Percentiles rank a stretch among this genome's conserved stretches.
Conservation (phyloP, 139 green algal genomes). For the Closterium sp. region DNA sequence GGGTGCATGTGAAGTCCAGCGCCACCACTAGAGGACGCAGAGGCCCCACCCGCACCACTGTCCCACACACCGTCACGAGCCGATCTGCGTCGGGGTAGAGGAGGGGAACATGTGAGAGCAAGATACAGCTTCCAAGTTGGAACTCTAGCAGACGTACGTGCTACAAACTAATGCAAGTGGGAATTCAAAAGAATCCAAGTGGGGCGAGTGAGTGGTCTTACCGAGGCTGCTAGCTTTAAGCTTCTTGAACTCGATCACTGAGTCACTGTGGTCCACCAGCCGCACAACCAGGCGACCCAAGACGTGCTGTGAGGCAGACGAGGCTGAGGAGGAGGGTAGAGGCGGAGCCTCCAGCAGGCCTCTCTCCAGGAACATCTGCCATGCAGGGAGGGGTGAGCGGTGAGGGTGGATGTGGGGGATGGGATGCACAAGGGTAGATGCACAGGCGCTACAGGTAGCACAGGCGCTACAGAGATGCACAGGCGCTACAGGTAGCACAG, state of each 20-base stretch:
- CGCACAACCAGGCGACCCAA: not conserved
- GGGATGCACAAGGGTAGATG: no score
- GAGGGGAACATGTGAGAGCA: not conserved
- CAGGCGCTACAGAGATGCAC: no score
- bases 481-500: no score
- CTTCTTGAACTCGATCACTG: not conserved
- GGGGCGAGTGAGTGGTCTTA: not conserved
- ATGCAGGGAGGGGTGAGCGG: not conserved
- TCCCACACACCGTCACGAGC: constrained; percentile 76
- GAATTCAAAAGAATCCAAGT: not conserved
- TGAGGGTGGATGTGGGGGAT: no score
- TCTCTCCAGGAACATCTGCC: not conserved
- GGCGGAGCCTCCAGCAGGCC: not conserved
- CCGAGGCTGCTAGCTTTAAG: constrained; percentile 19
- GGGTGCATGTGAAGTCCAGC: constrained; percentile 78
- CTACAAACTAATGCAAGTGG: not conserved
- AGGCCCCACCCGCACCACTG: constrained; percentile 68
- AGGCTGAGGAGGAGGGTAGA: not conserved
- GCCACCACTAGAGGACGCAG: constrained; percentile 64
- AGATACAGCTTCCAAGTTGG: not conserved
- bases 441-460: no score
- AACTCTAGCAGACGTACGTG: no score
- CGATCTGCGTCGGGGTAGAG: constrained; percentile 56
- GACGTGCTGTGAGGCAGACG: not conserved
- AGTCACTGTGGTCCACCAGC: not conserved